Conservation (phyloP, 139 green algal genomes). For the Nannochloris sp. region DNA sequence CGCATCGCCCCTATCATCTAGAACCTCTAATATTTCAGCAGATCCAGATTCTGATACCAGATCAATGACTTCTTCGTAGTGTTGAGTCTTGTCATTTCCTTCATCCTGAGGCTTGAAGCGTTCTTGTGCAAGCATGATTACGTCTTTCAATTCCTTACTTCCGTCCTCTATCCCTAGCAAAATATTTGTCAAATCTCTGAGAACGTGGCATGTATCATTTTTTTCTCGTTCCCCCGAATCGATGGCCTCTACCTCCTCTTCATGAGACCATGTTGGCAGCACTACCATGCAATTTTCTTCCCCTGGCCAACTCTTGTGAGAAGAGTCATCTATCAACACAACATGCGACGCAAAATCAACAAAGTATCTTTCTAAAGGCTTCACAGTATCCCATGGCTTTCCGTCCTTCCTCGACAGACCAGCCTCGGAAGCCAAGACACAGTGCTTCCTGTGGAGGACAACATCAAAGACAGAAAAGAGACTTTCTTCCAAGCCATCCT, state of each 20-base stretch:
- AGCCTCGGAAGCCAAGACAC: constrained; percentile 3
- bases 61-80: not conserved
- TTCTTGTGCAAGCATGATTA: constrained; percentile 1
- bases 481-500: not conserved
- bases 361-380: constrained; percentile 32
- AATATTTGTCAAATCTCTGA: constrained; percentile 9
- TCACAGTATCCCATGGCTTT: constrained; percentile 40
- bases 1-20: constrained; percentile 11
- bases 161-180: constrained; percentile 3
- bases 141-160: not conserved
- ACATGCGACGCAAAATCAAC: constrained; percentile 9
- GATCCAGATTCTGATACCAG: not conserved
- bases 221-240: not conserved
- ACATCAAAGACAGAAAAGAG: constrained; percentile 7
- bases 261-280: constrained; percentile 16
- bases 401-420: not conserved
- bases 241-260: not conserved
- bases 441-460: constrained; percentile 13
- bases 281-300: constrained; percentile 29
- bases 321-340: constrained; percentile 31
- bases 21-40: constrained; percentile 10
- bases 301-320: constrained; percentile 22
- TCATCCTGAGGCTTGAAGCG: not conserved
- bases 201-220: constrained; percentile 3
- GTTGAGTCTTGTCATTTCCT: not conserved